Evolutionary conservation across 768 basidiomycete species (phyloP).

Genomic region (Scleroderma bovista): DNA sequence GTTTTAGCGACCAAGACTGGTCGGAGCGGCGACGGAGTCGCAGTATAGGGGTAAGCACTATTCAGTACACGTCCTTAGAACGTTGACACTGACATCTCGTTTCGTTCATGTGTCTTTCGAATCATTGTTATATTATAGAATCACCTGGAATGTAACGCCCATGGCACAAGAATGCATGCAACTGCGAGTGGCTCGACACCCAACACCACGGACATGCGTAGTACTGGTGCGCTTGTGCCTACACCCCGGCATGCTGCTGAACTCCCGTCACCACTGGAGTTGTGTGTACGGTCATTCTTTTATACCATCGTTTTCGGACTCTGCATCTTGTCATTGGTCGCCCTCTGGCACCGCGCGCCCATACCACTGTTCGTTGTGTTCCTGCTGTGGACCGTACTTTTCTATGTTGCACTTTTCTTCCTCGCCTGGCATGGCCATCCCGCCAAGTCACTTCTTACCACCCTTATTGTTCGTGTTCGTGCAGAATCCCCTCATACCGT

Average conservation of each 20-base stretch:
- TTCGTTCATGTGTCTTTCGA: constrained; percentile 5
- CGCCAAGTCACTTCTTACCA: constrained; percentile 50
- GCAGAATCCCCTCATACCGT: constrained; percentile 21
- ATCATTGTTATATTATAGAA: constrained; percentile 37
- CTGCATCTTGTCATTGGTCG: constrained; percentile 49
- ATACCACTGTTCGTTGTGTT: constrained; percentile 57
- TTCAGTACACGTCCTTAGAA: constrained; percentile 7
- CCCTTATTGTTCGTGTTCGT: constrained; percentile 42
- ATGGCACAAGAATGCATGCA: constrained; percentile 42
- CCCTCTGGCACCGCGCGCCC: constrained; percentile 54
- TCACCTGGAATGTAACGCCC: constrained; percentile 67
- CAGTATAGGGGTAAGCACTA: constrained; percentile 56
- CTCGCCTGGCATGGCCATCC: constrained; percentile 59
- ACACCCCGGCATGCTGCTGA: constrained; percentile 19
- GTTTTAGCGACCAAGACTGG: constrained; percentile 74
- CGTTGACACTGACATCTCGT: constrained; percentile 13
- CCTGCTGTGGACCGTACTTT: constrained; percentile 53
- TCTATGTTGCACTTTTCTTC: constrained; percentile 48
- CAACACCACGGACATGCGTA: constrained; percentile 45
- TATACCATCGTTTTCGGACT: constrained; percentile 57
- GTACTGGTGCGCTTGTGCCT: constrained; percentile 35
- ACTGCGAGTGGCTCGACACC: constrained; percentile 40
- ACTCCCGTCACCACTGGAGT: constrained; percentile 34
- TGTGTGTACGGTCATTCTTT: constrained; percentile 45
- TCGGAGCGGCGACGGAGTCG: constrained; percentile 66